Base-by-base conservation (phyloP, 208 protist species). In the Leishmania aethiopica region DNA sequence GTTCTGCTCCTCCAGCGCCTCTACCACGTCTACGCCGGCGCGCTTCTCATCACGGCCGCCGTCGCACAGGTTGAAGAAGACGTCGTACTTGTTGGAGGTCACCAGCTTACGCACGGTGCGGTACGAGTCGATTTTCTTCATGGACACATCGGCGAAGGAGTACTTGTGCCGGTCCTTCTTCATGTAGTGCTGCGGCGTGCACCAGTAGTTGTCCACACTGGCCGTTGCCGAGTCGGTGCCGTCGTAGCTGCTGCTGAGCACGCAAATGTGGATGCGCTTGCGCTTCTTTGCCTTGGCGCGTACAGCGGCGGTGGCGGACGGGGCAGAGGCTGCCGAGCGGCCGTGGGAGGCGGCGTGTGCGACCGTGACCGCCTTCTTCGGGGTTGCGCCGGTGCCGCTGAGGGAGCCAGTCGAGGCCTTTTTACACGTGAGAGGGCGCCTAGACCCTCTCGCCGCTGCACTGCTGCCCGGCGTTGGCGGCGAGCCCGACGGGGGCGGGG, bases 31-130 rank as follows among this genome's bases (percentile, higher is more conserved):
- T 22, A 95, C 84, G 59, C 95, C 95, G 1, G 95, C 95, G 1
- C 95, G 87, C 77, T 95, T 92, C 76, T 97, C 95, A 80, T 96
- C 95, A 35, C 89, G 87, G 40, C 88, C 92, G 80, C 93, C 95
- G 77, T 97, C 95, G 84, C 95, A 97, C n/a, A 97, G 83, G 82
- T 96, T 96, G 88, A 96, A 96, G 78, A 96, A 97, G 22, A 95
- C 88, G 67, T 96, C 95, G 88, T 94, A 96, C 73, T 96, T 95
- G 59, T 90, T 88, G 51, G 92, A 96, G 13, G 84, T 93, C 42
- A 96, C 92, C 37, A 96, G 89, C 78, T 96, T 86, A 17, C 94
- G 91, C 37, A 97, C 86, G 17, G 83, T 86, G 73, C 88, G 85
- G 84, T 94, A 96, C 7, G 93, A 88, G 77, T 94, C 91, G 51